A percentile compares a stretch with the other conserved stretches of the same genome.
These are phyloP conservation scores for Hibiscus trionum DNA, from an alignment of 345 rosid species.

Conservation along the genomic window DNA sequence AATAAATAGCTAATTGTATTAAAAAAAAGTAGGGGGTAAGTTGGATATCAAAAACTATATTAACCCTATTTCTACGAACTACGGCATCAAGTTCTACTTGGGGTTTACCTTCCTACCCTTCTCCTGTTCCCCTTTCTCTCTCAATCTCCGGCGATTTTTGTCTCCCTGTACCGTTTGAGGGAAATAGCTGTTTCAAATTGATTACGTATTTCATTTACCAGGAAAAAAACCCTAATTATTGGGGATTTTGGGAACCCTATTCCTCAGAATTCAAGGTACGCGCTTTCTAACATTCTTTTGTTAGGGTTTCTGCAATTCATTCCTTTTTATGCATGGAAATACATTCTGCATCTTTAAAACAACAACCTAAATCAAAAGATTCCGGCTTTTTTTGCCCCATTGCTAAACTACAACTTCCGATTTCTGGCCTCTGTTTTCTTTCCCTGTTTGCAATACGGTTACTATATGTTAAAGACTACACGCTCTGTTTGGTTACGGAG, in stretches of 20 bases:
- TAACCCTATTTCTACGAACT: too few species aligned
- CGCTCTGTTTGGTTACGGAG: neutral
- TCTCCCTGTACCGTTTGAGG: too few species aligned
- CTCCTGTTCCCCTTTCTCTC: too few species aligned
- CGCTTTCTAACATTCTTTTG: neutral
- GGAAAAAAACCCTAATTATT: neutral
- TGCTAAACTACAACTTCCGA: neutral
- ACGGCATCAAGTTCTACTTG: too few species aligned
- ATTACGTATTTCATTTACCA: neutral
- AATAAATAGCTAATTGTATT: too few species aligned
- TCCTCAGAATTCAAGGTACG: constrained; percentile 9
- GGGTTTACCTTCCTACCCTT: too few species aligned
- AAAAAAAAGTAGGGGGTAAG: too few species aligned
- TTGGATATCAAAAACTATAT: too few species aligned
- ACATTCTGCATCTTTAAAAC: neutral
- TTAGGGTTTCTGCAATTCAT: neutral
- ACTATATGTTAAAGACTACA: neutral
- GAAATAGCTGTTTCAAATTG: too few species aligned
- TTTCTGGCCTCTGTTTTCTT: neutral
- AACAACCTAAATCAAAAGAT: neutral
- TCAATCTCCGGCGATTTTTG: too few species aligned
- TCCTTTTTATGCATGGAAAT: neutral
- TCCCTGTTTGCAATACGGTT: neutral
- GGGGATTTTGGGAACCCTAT: neutral
- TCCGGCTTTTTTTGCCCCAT: neutral